A percentile compares a stretch with the other conserved stretches of the same genome.
These are phyloP conservation scores for Sporobolomyces phaffii DNA, from an alignment of 768 basidiomycete genomes.

Conservation along the genomic window DNA sequence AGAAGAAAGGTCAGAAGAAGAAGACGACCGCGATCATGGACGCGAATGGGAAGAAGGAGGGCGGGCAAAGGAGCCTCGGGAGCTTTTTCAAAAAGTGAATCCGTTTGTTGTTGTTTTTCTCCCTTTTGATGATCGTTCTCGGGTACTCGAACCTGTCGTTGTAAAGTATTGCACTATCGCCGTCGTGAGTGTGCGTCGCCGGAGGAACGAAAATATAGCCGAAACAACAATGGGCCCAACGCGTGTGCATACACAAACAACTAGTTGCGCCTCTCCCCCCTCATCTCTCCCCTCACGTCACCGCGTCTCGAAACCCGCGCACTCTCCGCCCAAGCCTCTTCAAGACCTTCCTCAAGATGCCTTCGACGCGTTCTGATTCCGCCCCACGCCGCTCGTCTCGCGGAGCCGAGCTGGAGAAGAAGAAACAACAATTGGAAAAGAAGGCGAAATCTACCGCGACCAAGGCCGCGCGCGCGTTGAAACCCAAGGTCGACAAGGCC, in stretches of 20 bases:
- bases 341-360: neutral
- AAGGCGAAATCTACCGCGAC: constrained; percentile 8
- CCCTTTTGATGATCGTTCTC: fast-evolving
- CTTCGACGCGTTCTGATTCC: neutral
- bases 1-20: constrained; percentile 42
- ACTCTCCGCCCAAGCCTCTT: neutral
- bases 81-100: constrained; percentile 15
- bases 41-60: constrained; percentile 51
- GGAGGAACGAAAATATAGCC: too few species aligned
- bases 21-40: constrained; percentile 35
- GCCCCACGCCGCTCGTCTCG: constrained; percentile 15
- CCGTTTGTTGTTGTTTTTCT: neutral
- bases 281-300: neutral
- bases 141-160: neutral
- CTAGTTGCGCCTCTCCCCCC: too few species aligned
- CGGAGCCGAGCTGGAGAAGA: neutral
- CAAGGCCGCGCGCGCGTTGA: constrained; percentile 27
- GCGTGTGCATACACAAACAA: neutral
- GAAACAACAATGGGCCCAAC: neutral
- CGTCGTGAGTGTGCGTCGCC: neutral
- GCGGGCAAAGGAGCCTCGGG: constrained; percentile 47
- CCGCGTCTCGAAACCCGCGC: neutral
- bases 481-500: constrained; percentile 29
- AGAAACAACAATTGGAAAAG: constrained; percentile 7
- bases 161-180: neutral